A percentile compares a stretch with the other conserved stretches of the same genome.
Conservation (phyloP, 2,329 filamentous ascomycete species). For the Coleophoma crateriformis region DNA sequence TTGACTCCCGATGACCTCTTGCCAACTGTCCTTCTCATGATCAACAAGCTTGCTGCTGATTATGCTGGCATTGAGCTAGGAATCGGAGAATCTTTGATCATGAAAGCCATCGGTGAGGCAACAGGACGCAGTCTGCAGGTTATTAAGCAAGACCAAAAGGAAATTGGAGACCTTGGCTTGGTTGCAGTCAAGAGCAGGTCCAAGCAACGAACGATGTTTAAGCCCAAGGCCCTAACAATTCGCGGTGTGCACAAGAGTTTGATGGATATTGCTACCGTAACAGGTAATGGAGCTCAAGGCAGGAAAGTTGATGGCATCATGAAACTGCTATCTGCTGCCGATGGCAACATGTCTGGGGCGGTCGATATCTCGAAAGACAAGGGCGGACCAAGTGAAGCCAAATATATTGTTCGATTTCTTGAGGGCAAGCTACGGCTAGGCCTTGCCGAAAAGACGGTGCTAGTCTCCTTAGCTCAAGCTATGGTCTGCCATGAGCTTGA, state of each 20-base stretch:
- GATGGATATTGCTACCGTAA: slow-evolving; percentile 80
- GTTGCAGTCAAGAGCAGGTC: slow-evolving; percentile 94
- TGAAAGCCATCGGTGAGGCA: slow-evolving; percentile 95
- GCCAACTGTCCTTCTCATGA: slow-evolving; percentile 88
- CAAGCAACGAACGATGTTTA: slow-evolving; percentile 97
- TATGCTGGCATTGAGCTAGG: slow-evolving; percentile 95
- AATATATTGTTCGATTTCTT: slow-evolving; percentile 86
- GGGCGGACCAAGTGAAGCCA: slow-evolving; percentile 89
- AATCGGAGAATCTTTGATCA: slow-evolving; percentile 97
- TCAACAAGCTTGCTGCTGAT: slow-evolving; percentile 95
- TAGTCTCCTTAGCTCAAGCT: slow-evolving; percentile 86
- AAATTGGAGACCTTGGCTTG: slow-evolving; percentile 90
- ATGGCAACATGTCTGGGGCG: slow-evolving; percentile 67
- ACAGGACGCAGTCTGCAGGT: slow-evolving; percentile 83
- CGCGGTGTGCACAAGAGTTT: slow-evolving; percentile 81
- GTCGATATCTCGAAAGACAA: slow-evolving; percentile 90
- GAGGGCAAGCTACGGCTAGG: slow-evolving; percentile 92
- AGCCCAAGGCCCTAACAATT: slow-evolving; percentile 85
- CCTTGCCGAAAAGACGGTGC: slow-evolving; percentile 84
- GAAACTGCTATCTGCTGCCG: slow-evolving; percentile 88
- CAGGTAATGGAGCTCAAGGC: slow-evolving; percentile 82
- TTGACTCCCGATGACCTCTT: slow-evolving; percentile 84
- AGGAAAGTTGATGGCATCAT: slow-evolving; percentile 94
- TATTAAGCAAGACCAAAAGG: slow-evolving; percentile 93
- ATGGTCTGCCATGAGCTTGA: slow-evolving; percentile 77